Conservation (phyloP, 768 basidiomycete genomes). For the Terana coerulea region DNA sequence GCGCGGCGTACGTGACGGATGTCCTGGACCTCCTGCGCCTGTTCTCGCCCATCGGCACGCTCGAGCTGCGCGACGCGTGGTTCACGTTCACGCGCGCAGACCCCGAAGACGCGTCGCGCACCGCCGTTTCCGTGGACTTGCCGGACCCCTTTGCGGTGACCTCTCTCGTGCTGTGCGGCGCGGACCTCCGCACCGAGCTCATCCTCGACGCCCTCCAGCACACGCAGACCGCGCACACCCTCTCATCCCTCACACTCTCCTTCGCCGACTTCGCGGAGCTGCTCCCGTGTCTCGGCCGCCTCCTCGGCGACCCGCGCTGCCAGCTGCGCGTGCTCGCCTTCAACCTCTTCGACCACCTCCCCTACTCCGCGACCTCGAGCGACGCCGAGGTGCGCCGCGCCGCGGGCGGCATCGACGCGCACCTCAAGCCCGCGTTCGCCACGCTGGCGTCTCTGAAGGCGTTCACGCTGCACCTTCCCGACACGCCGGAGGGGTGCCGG, state of each 20-base stretch:
- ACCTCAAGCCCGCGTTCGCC: neutral
- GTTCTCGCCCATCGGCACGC: too few relatives aligned
- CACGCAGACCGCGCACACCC: neutral
- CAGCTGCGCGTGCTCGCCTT: neutral
- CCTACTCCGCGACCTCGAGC: neutral
- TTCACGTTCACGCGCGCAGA: too few relatives aligned
- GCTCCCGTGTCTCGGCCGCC: neutral
- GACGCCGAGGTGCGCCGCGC: neutral
- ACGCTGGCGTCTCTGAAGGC: neutral
- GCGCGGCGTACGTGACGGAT: too few relatives aligned
- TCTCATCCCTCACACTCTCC: neutral
- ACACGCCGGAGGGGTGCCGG: neutral
- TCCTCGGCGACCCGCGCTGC: neutral
- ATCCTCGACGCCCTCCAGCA: neutral
- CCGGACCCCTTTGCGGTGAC: too few relatives aligned
- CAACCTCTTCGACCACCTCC: neutral
- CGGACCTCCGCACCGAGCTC: neutral
- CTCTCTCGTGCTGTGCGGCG: too few relatives aligned
- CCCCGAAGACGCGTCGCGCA: too few relatives aligned
- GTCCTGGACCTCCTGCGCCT: too few relatives aligned
- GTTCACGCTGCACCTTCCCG: neutral
- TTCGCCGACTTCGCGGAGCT: constrained; percentile 3
- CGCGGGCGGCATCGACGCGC: neutral
- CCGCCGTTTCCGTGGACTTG: too few relatives aligned
- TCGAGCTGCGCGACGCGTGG: too few relatives aligned